These are phyloP conservation scores for Chenopodium suecicum DNA, from an alignment of 148 eudicot species.

Conservation along the genomic window DNA sequence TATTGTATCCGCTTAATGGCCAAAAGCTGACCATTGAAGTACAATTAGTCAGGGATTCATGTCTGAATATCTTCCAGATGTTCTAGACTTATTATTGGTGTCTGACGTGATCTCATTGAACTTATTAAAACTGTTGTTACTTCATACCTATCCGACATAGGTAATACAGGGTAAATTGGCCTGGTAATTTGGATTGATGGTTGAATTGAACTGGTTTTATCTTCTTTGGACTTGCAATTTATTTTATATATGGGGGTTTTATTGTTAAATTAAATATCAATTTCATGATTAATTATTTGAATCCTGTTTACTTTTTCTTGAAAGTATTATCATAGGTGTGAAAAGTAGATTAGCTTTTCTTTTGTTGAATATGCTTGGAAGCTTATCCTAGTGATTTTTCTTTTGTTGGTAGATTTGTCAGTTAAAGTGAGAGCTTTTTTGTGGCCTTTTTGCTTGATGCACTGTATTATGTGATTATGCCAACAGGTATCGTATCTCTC, in stretches of 20 bases:
- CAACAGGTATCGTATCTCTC: constrained; percentile 78
- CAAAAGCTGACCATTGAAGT: not conserved
- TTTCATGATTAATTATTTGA: not conserved
- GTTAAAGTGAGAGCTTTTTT: not conserved
- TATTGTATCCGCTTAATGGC: not conserved
- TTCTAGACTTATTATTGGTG: not conserved
- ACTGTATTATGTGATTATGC: constrained; percentile 1
- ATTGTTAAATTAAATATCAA: not conserved
- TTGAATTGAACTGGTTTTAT: not conserved
- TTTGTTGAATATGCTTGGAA: not conserved
- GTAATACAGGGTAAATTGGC: not conserved
- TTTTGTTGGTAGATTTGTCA: not conserved
- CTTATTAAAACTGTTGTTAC: not conserved
- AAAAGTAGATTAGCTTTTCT: no score
- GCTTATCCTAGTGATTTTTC: not conserved
- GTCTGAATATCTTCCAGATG: not conserved
- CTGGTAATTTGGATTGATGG: not conserved
- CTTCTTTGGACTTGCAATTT: not conserved
- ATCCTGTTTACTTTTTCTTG: not conserved
- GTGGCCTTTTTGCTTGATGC: not conserved
- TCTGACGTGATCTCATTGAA: not conserved
- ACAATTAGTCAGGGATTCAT: not conserved
- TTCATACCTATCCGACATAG: not conserved
- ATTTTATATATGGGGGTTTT: no score
- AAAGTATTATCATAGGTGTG: not conserved